Evolutionary conservation across 208 protist genomes (phyloP).

Genomic region (Leishmania tarentolae): DNA sequence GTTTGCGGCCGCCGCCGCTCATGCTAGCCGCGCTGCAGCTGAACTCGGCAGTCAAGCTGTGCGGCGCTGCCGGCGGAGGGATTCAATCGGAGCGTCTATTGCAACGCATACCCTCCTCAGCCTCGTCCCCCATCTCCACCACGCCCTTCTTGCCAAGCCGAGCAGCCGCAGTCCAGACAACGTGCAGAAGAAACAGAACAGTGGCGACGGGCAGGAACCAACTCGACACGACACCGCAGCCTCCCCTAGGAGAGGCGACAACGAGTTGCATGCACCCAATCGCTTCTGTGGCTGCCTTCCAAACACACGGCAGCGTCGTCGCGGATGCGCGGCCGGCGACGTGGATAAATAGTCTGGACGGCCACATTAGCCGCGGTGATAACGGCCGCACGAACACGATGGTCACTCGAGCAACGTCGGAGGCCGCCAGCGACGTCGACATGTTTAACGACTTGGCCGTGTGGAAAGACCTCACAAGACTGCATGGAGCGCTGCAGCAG

Average conservation of each 20-base stretch:
- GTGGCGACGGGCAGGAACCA: not conserved
- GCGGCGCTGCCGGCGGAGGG: not conserved
- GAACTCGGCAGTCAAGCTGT: not conserved
- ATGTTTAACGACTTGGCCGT: not conserved
- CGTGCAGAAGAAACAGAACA: not conserved
- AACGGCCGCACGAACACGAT: not conserved
- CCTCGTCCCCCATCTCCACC: not conserved
- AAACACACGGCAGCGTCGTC: constrained; percentile 28
- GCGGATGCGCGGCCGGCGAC: constrained; percentile 22
- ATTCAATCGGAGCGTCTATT: not conserved
- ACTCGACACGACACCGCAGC: not conserved
- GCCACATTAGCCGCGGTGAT: not conserved
- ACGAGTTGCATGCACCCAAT: not conserved
- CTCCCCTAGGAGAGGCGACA: not conserved
- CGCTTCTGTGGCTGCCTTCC: constrained; percentile 10
- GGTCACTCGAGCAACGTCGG: not conserved
- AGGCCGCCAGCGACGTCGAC: not conserved
- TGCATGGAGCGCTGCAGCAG: constrained; percentile 8
- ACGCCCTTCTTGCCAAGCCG: too few relatives aligned
- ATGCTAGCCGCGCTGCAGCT: constrained; percentile 24
- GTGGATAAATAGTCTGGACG: not conserved
- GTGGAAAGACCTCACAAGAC: not conserved
- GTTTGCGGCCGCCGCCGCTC: constrained; percentile 42
- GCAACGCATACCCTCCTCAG: not conserved
- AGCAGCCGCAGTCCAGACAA: not conserved